phyloP scores from a whole-genome alignment of 192 early-diverging fungal genomes.

The Umbelopsis isabellina region DNA sequence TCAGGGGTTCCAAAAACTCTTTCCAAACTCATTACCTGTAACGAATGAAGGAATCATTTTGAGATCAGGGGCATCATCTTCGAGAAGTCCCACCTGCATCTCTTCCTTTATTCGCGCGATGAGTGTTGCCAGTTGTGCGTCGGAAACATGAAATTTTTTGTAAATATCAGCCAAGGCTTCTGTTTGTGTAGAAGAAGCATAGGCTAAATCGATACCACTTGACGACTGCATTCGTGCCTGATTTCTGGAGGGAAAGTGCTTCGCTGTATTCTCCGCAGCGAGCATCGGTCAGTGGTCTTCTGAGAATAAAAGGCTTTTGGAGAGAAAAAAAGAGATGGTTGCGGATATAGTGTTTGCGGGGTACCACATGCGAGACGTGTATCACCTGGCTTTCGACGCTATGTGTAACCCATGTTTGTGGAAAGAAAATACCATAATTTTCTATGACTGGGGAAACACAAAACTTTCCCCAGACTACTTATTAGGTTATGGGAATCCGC shows the following conservation, averaged over 20 bases:
- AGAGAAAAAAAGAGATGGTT: constrained; percentile 17
- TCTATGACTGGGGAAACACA: not conserved
- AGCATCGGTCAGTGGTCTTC: constrained; percentile 9
- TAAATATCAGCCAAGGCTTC: constrained; percentile 28
- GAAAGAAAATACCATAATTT: not conserved
- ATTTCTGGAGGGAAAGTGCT: not conserved
- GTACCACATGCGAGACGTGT: constrained; percentile 20
- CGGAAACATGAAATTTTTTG: constrained; percentile 25
- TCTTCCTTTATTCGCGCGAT: constrained; percentile 31
- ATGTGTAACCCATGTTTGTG: constrained; percentile 3
- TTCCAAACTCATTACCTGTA: constrained; percentile 39
- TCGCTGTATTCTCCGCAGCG: constrained; percentile 8
- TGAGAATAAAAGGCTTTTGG: constrained; percentile 13
- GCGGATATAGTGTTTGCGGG: constrained; percentile 17
- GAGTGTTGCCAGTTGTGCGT: constrained; percentile 18
- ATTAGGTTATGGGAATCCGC: not conserved
- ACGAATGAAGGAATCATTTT: constrained; percentile 92
- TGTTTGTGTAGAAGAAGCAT: constrained; percentile 25
- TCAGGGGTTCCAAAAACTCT: not conserved
- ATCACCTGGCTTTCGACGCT: not conserved
- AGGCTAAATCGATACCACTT: constrained; percentile 6
- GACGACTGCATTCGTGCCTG: not conserved
- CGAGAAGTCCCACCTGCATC: constrained; percentile 28
- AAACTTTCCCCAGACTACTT: not conserved
- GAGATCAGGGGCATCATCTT: constrained; percentile 41